phyloP scores from a whole-genome alignment of 139 green algal species.

The Eudorina sp. region DNA sequence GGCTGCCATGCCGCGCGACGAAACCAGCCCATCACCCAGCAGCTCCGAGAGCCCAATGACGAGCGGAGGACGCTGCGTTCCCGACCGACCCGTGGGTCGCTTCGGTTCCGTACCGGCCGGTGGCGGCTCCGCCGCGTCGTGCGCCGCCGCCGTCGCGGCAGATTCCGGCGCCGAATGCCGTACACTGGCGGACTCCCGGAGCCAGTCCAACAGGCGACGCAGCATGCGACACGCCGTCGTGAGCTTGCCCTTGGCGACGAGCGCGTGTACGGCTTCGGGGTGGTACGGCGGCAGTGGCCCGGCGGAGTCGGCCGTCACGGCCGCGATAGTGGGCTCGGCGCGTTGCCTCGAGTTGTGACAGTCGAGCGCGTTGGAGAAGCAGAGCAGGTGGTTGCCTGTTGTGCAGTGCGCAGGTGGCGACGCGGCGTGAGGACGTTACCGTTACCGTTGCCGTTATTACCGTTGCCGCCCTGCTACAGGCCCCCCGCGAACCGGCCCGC shows the following conservation, averaged over 20 bases:
- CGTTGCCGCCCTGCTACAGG: too few species aligned
- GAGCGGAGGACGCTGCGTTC: neutral
- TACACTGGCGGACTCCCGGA: neutral
- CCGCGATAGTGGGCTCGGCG: neutral
- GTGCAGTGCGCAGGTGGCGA: too few species aligned
- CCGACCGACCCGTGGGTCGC: neutral
- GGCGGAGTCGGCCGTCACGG: slow-evolving; percentile 8
- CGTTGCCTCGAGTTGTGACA: neutral
- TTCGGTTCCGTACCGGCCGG: neutral
- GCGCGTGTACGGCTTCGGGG: slow-evolving; percentile 33
- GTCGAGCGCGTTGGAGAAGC: slow-evolving; percentile 34
- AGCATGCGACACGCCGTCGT: slow-evolving; percentile 47
- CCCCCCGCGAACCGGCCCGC: too few species aligned
- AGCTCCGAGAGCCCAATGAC: slow-evolving; percentile 10
- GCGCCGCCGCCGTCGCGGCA: neutral
- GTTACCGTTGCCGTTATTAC: too few species aligned
- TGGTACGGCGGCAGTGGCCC: slow-evolving; percentile 60
- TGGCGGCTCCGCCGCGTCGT: neutral
- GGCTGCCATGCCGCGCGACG: slow-evolving; percentile 18
- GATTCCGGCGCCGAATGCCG: too few species aligned
- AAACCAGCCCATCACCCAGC: slow-evolving; percentile 7
- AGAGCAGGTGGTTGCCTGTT: slow-evolving; percentile 43
- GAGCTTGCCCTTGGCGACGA: slow-evolving; percentile 56
- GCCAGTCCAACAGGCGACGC: slow-evolving; percentile 49
- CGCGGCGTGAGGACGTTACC: too few species aligned